Conservation (phyloP, 2,329 filamentous ascomycete species). For the Alternaria dauci region DNA sequence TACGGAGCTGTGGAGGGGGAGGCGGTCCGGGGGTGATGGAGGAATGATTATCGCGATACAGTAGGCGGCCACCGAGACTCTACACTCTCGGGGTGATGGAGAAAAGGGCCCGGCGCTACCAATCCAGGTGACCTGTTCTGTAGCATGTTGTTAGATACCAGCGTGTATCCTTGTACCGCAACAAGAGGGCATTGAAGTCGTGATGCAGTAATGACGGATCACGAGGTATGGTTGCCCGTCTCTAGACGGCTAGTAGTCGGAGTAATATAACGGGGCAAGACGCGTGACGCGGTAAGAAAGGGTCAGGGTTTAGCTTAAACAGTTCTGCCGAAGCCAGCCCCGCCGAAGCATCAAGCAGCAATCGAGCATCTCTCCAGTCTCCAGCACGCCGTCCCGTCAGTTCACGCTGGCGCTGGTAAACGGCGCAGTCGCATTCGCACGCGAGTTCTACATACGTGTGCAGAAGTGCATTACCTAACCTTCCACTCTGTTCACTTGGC, state of each 20-base stretch:
- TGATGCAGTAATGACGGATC: background rate
- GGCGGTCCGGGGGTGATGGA: conserved; percentile 12
- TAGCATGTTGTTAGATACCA: background rate
- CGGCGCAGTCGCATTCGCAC: conserved; percentile 20
- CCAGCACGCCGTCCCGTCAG: conserved; percentile 21
- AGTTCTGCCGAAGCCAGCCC: conserved; percentile 27
- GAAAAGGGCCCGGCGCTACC: background rate
- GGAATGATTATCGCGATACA: background rate
- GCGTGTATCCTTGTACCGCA: too few relatives aligned
- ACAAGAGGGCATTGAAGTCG: background rate
- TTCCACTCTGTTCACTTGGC: conserved; percentile 24
- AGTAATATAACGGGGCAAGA: conserved; percentile 22
- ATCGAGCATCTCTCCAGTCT: conserved; percentile 18
- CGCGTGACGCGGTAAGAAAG: conserved; percentile 23
- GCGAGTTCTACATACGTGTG: conserved; percentile 7
- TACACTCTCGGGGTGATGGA: conserved; percentile 4
- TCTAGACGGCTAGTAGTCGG: conserved; percentile 13
- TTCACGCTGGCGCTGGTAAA: conserved; percentile 26
- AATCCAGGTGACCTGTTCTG: background rate
- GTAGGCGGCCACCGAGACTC: too few relatives aligned
- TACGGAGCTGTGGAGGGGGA: conserved; percentile 22
- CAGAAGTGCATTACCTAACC: conserved; percentile 17
- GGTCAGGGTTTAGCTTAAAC: conserved; percentile 10
- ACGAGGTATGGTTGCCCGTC: conserved; percentile 5
- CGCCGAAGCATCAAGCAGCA: conserved; percentile 26